Conservation (phyloP, 1,139 yeast genomes). For the Yamadazyma jaroonii region DNA sequence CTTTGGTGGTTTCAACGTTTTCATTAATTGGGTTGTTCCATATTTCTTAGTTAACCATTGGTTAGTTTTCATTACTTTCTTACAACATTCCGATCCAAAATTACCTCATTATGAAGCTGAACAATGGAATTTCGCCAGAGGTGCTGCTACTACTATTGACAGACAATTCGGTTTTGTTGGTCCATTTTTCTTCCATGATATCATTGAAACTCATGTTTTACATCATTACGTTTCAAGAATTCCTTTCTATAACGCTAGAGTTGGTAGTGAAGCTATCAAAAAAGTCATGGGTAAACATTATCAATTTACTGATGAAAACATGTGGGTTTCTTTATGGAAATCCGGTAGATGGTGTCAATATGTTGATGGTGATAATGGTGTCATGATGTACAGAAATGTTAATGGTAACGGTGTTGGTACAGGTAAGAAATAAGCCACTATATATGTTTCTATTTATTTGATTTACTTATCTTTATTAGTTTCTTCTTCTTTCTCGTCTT, state of each 20-base stretch:
- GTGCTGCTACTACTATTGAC: constrained; percentile 66
- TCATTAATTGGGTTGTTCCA: constrained; percentile 57
- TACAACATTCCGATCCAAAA: constrained; percentile 58
- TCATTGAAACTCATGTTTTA: constrained; percentile 62
- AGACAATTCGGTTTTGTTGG: constrained; percentile 62
- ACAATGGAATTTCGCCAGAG: constrained; percentile 65
- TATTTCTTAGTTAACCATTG: constrained; percentile 61
- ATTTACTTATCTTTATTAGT: not conserved
- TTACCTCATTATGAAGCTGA: constrained; percentile 53
- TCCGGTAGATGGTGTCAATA: constrained; percentile 55
- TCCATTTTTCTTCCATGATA: constrained; percentile 57
- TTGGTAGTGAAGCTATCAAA: constrained; percentile 56
- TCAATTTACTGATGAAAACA: constrained; percentile 49
- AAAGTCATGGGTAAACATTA: constrained; percentile 62
- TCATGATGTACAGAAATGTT: constrained; percentile 57
- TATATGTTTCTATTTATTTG: not conserved
- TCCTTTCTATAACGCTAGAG: constrained; percentile 62
- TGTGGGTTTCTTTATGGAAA: constrained; percentile 60
- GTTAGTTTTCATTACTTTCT: constrained; percentile 60
- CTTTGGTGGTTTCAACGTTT: constrained; percentile 16
- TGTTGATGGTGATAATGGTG: constrained; percentile 61
- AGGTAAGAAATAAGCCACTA: constrained; percentile 7
- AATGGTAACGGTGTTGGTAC: constrained; percentile 43
- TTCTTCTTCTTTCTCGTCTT: not conserved
- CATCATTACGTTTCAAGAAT: constrained; percentile 63